phyloP scores from a whole-genome alignment of 1,284 basidiomycete genomes.

The Irpex sp. region DNA sequence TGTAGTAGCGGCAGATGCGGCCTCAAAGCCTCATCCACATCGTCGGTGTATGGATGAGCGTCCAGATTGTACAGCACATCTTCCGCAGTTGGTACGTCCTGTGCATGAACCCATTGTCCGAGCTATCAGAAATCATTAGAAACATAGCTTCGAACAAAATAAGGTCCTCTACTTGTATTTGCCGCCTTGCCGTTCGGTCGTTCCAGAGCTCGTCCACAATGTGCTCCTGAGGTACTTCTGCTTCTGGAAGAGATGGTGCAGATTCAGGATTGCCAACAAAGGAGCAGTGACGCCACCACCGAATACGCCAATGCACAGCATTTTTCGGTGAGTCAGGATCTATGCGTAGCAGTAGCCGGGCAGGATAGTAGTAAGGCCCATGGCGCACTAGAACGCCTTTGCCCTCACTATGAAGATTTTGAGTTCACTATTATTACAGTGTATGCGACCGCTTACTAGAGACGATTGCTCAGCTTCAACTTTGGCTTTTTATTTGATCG shows the following conservation, averaged over 20 bases:
- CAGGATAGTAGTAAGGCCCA: not conserved
- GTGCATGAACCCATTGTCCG: not conserved
- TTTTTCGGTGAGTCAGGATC: not conserved
- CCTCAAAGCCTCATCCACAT: not conserved
- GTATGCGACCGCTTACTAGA: not conserved
- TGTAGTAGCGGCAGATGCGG: not conserved
- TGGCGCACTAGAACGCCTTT: not conserved
- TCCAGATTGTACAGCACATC: not conserved
- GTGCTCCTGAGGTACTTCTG: not conserved
- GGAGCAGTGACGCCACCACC: not conserved
- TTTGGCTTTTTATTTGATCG: not conserved
- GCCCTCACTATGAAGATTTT: not conserved
- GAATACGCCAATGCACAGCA: not conserved
- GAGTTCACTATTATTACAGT: not conserved
- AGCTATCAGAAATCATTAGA: not conserved
- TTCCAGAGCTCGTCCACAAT: not conserved
- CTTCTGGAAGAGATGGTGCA: not conserved
- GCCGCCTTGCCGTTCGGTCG: not conserved
- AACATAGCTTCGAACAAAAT: too few species aligned
- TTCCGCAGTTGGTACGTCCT: not conserved
- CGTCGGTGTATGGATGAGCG: not conserved
- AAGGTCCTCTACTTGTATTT: not conserved
- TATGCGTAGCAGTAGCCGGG: not conserved
- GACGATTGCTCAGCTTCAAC: not conserved
- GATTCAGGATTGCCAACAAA: not conserved